These are phyloP conservation scores for Apiotrichum sp. DNA, from an alignment of 1,284 basidiomycete species.

Conservation along the genomic window DNA sequence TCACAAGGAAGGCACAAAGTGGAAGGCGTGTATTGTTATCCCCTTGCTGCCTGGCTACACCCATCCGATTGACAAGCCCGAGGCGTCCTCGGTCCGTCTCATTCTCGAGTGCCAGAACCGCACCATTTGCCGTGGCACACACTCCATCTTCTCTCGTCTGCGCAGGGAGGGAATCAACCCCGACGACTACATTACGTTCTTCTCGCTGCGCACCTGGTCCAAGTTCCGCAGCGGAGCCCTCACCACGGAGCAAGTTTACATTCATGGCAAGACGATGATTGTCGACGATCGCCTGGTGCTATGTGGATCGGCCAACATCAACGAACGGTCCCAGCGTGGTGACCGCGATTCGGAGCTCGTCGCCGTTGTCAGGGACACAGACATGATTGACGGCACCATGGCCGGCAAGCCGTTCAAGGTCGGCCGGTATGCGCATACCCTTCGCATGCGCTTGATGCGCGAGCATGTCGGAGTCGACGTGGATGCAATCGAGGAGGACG, in stretches of 20 bases:
- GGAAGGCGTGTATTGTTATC: slow-evolving; percentile 91
- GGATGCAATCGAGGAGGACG: slow-evolving; percentile 76
- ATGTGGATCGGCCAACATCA: slow-evolving; percentile 99
- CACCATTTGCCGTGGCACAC: slow-evolving; percentile 79
- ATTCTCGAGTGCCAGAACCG: slow-evolving; percentile 91
- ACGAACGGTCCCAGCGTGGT: slow-evolving; percentile 90
- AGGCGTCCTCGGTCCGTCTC: slow-evolving; percentile 87
- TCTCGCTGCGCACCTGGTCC: slow-evolving; percentile 88
- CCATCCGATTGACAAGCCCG: slow-evolving; percentile 84
- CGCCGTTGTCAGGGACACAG: slow-evolving; percentile 87
- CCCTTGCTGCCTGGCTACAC: slow-evolving; percentile 92
- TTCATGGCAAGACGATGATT: slow-evolving; percentile 80
- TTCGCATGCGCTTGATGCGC: slow-evolving; percentile 89
- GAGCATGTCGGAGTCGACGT: slow-evolving; percentile 96
- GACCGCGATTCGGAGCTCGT: slow-evolving; percentile 96
- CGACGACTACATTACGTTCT: slow-evolving; percentile 86
- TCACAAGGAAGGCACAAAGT: slow-evolving; percentile 69
- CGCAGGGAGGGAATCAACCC: slow-evolving; percentile 86
- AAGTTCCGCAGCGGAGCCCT: slow-evolving; percentile 79
- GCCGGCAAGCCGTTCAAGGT: slow-evolving; percentile 91
- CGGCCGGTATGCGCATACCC: slow-evolving; percentile 89
- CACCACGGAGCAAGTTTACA: slow-evolving; percentile 89
- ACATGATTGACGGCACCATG: slow-evolving; percentile 92
- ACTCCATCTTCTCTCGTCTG: slow-evolving; percentile 85
- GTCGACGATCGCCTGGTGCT: slow-evolving; percentile 93